Evolutionary conservation across 345 rosid genomes (phyloP).

Genomic region (Chamaenerion angustifolium): DNA sequence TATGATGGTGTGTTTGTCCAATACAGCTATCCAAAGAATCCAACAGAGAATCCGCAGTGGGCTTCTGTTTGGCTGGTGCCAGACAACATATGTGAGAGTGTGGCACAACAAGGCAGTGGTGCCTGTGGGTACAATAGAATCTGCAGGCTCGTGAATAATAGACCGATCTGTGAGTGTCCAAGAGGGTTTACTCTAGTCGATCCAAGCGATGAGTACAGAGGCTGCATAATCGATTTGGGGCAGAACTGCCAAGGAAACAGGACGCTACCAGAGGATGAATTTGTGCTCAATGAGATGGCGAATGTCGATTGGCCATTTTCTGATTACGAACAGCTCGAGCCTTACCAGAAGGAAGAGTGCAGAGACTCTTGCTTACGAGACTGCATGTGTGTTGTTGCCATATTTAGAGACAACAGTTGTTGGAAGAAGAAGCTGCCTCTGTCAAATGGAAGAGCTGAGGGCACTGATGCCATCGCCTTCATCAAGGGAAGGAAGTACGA

Average conservation of each 20-base stretch:
- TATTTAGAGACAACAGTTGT: conserved; percentile 11
- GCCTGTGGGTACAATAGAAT: conserved; percentile 21
- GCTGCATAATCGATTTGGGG: conserved; percentile 8
- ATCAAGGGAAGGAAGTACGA: conserved; percentile 15
- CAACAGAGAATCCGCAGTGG: background rate
- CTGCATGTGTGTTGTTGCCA: conserved; percentile 22
- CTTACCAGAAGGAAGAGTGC: conserved; percentile 14
- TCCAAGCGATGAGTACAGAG: conserved; percentile 6
- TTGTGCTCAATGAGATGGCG: background rate
- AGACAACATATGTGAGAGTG: conserved; percentile 10
- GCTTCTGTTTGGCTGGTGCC: conserved; percentile 3
- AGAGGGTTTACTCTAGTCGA: conserved; percentile 10
- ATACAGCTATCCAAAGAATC: conserved; percentile 13
- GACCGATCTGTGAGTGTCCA: conserved; percentile 18
- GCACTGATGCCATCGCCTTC: conserved; percentile 2
- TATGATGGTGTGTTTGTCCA: conserved; percentile 22
- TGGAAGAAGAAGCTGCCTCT: conserved; percentile 31
- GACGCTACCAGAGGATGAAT: conserved; percentile 6
- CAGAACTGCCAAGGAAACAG: background rate
- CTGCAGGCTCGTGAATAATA: conserved; percentile 7
- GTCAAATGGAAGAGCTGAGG: conserved; percentile 16
- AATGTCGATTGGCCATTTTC: conserved; percentile 12
- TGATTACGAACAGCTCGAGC: conserved; percentile 15
- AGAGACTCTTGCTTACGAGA: conserved; percentile 20
- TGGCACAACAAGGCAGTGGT: conserved; percentile 8